These are phyloP conservation scores for Escallonia rubra DNA, from an alignment of 129 eudicot genomes.

Conservation along the genomic window DNA sequence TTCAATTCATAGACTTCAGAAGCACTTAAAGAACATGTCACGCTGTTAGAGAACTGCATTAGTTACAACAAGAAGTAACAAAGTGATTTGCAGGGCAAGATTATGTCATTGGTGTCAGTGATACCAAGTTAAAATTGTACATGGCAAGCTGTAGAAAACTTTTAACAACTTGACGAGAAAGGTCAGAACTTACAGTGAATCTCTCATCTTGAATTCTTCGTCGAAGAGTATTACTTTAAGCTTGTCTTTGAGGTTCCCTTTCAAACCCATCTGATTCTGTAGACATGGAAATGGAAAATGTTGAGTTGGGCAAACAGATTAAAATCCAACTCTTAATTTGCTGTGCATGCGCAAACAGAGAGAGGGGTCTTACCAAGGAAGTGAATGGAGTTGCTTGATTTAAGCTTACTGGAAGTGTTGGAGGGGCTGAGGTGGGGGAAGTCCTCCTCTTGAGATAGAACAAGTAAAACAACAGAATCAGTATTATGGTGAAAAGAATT, in stretches of 20 bases:
- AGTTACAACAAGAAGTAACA: no score
- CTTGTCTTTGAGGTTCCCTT: constrained; percentile 47
- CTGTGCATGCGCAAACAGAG: not conserved
- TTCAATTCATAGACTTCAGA: no score
- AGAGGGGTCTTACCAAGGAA: constrained; percentile 5
- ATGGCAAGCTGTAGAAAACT: not conserved
- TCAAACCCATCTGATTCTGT: constrained; percentile 30
- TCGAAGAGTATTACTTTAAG: constrained; percentile 46
- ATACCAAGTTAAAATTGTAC: not conserved
- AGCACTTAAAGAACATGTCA: no score
- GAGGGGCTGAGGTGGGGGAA: constrained; percentile 23
- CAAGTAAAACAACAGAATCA: constrained; percentile 47
- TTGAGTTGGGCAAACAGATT: not conserved
- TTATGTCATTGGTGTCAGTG: no score
- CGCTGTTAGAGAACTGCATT: no score
- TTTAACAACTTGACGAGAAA: not conserved
- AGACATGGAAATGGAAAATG: not conserved
- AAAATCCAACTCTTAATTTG: not conserved
- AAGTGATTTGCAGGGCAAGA: no score
- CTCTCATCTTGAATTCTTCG: constrained; percentile 36
- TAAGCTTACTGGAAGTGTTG: constrained; percentile 28
- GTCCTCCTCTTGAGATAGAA: constrained; percentile 61
- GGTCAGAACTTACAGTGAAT: constrained; percentile 40
- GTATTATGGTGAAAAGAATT: constrained; percentile 55
- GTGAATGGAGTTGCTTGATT: constrained; percentile 14